phyloP scores from a whole-genome alignment of 2,329 filamentous ascomycete genomes.

The Paecilomyces dactylethromorphus region DNA sequence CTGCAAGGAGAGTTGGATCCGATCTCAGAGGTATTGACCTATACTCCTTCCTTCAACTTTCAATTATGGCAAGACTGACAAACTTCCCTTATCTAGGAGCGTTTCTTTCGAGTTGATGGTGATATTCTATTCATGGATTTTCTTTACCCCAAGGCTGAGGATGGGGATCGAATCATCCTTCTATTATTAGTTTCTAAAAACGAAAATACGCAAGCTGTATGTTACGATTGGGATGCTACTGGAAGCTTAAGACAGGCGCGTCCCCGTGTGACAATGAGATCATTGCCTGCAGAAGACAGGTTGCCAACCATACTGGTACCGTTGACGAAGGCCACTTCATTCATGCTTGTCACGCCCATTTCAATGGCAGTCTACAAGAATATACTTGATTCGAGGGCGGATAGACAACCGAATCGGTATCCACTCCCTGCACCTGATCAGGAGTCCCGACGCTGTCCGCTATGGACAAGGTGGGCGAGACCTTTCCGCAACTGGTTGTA shows the following conservation, averaged over 20 bases:
- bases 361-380: slow-evolving; percentile 47
- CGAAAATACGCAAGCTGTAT: slow-evolving; percentile 41
- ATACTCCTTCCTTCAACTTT: slow-evolving; percentile 3
- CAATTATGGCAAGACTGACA: slow-evolving; percentile 11
- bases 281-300: slow-evolving; percentile 32
- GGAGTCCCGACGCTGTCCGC: slow-evolving; percentile 36
- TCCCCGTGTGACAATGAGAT: slow-evolving; percentile 22
- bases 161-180: slow-evolving; percentile 68
- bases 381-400: slow-evolving; percentile 22
- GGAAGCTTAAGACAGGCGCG: slow-evolving; percentile 17
- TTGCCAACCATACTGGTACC: slow-evolving; percentile 68
- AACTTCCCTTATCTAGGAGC: slow-evolving; percentile 28
- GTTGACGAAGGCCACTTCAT: slow-evolving; percentile 62
- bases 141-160: slow-evolving; percentile 61
- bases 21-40: slow-evolving; percentile 46
- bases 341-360: slow-evolving; percentile 59
- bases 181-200: slow-evolving; percentile 52
- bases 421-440: slow-evolving; percentile 20
- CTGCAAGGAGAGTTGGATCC: slow-evolving; percentile 47
- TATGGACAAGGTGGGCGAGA: slow-evolving; percentile 82
- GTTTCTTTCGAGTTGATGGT: slow-evolving; percentile 54
- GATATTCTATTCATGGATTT: slow-evolving; percentile 85
- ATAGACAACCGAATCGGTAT: slow-evolving; percentile 19
- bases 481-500: slow-evolving; percentile 62
- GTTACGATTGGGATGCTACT: slow-evolving; percentile 49